Evolutionary conservation across 257 asterid genomes (phyloP).

Genomic region (Scutellaria barbata): DNA sequence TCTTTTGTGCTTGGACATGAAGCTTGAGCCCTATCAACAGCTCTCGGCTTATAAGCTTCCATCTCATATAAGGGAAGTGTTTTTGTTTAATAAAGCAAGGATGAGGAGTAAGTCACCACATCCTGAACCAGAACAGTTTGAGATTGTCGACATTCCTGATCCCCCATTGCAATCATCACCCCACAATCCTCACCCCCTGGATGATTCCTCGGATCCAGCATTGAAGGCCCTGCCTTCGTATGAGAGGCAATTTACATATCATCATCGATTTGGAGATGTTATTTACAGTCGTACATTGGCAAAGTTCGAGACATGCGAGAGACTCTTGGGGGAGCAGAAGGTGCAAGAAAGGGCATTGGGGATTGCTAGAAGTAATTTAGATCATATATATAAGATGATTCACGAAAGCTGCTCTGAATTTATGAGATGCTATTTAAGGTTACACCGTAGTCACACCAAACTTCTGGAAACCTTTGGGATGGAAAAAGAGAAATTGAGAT

Average conservation of each 20-base stretch:
- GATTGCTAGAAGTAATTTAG: slow-evolving; percentile 74
- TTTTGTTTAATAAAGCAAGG: slow-evolving; percentile 72
- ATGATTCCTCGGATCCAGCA: slow-evolving; percentile 86
- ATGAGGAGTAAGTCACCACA: slow-evolving; percentile 71
- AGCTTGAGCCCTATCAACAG: slow-evolving; percentile 61
- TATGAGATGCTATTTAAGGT: slow-evolving; percentile 66
- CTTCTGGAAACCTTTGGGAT: slow-evolving; percentile 63
- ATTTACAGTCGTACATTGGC: slow-evolving; percentile 63
- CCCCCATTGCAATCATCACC: slow-evolving; percentile 58
- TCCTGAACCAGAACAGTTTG: slow-evolving; percentile 64
- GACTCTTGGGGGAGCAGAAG: slow-evolving; percentile 66
- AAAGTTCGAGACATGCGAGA: slow-evolving; percentile 58
- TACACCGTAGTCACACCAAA: slow-evolving; percentile 60
- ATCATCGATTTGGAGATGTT: slow-evolving; percentile 66
- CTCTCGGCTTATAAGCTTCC: slow-evolving; percentile 81
- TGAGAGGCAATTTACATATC: slow-evolving; percentile 81
- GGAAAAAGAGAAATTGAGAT: slow-evolving; percentile 73
- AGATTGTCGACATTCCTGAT: slow-evolving; percentile 56
- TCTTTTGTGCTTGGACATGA: slow-evolving; percentile 76
- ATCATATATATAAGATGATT: slow-evolving; percentile 67
- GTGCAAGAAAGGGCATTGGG: slow-evolving; percentile 86
- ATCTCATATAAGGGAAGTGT: slow-evolving; percentile 70
- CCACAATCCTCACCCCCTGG: slow-evolving; percentile 64
- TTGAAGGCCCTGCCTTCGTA: slow-evolving; percentile 80
- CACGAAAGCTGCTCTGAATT: slow-evolving; percentile 67